These are phyloP conservation scores for Sphaerobolus stellatus DNA, from an alignment of 1,284 basidiomycete species.

Conservation along the genomic window DNA sequence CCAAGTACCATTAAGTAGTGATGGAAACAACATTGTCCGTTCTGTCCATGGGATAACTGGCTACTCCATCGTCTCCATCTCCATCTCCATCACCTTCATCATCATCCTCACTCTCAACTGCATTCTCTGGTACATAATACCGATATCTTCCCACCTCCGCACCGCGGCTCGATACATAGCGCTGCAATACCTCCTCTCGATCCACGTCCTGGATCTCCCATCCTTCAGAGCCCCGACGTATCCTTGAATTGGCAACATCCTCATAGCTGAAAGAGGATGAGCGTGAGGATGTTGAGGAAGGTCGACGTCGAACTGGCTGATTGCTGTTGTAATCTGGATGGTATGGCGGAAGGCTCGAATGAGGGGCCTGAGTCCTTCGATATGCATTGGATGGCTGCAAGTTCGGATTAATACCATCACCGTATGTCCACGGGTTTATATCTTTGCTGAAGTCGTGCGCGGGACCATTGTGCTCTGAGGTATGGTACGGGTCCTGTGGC, in stretches of 20 bases:
- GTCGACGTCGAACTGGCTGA: constrained; percentile 22
- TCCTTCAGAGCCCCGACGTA: constrained; percentile 76
- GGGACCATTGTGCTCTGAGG: constrained; percentile 31
- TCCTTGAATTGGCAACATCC: constrained; percentile 26
- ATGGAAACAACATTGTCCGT: no score
- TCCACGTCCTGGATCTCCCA: constrained; percentile 61
- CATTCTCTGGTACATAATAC: constrained; percentile 57
- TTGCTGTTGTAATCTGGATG: constrained; percentile 63
- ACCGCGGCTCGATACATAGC: constrained; percentile 53
- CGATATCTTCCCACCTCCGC: constrained; percentile 58
- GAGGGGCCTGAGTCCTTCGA: constrained; percentile 21
- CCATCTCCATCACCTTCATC: not conserved
- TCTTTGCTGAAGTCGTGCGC: constrained; percentile 29
- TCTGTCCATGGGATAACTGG: no score
- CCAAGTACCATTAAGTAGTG: no score
- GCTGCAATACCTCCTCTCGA: constrained; percentile 58
- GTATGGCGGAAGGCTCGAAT: constrained; percentile 63
- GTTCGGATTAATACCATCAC: constrained; percentile 72
- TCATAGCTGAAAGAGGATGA: constrained; percentile 35
- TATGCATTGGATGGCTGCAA: constrained; percentile 61
- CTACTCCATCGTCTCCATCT: not conserved
- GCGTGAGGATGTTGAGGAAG: constrained; percentile 20
- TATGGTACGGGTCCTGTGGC: constrained; percentile 51
- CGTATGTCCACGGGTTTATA: constrained; percentile 81
- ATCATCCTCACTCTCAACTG: constrained; percentile 8